Base-by-base conservation (phyloP, 2,329 filamentous ascomycete species). In the Xylariaceae sp. region DNA sequence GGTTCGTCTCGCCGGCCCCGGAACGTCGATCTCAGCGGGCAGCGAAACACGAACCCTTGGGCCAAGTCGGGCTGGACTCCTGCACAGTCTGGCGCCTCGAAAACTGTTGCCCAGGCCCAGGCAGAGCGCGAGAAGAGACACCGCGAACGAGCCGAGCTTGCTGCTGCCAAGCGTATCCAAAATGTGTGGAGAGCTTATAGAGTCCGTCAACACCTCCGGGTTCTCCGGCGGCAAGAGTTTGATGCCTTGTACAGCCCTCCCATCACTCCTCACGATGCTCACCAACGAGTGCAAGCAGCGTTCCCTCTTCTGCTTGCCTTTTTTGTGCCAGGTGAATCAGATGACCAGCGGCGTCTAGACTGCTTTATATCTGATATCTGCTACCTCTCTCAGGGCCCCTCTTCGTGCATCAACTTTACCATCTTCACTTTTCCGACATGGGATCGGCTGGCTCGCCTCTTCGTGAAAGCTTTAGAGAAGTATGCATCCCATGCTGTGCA, bases 11-110 rank as follows among this genome's bases (percentile, higher is more conserved):
- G 90, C 70, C 89, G 90, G 66, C 88, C 88, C 62, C 88, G 94
- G 66, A 92, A 97, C 73, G 91, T 97, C 72, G 97, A 97, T 75
- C 87, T 99, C 62, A 94, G 91, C 66, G 94, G 92, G 63, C 88
- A 92, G 67, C 72, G 70, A 49, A 85, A 84, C 65, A 79, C 80
- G 54, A 96, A 96, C 70, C 90, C 92, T 2, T 96, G 94, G 73
- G 86, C 82, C 61, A 83, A 83, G 66, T 80, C 81, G 37, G 78
- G 80, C 48, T 84, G 85, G 80, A 77, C 77, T 13, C 78, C 82
- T 10, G 79, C 79, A 6, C 81, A 81, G 13, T 80, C 84, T 1
- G 87, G 86, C 15, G 81, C 89, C 4, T 89, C 90, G 68, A 87
- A 88, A 69, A 88, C 92, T 1, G 82, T 97, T 34, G 89, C 88